Evolutionary conservation across 345 rosid genomes (phyloP), one percentile per base, ranked within the genome.

Genomic region (Corchorus capsularis): DNA sequence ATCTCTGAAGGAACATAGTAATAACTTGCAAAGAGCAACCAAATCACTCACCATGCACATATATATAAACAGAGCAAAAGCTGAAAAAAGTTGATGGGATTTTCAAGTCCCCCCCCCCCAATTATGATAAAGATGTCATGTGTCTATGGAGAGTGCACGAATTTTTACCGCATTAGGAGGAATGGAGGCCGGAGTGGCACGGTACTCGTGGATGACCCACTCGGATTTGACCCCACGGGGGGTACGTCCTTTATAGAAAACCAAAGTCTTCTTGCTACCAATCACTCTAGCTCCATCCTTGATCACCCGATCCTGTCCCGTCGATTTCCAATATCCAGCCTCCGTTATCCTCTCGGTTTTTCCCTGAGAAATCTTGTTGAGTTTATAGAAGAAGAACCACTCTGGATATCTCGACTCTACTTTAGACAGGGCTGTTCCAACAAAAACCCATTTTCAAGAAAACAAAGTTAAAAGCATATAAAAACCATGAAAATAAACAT

Each of bases 251-350:
- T 0, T 9, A 10, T 87, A 17, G 76, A 86, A 90, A 73, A 85
- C 80, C 55, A 90, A 61, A 56, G 82, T 77, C 81, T 67, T 86
- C 79, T 74, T 90, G 17, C 56, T 72, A 22, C 94, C 92, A 15
- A 88, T 83, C 2, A 9, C 10, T 0, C 57, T 75, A 2, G 27
- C 72, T 66, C 69, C 74, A 1, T 50, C 55, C 15, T 5, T 78
- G 75, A 88, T 63, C 0, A 1, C 2, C n/a, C 83, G 79, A 22
- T 78, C 72, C 13, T 50, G 39, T 4, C 92, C 85, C 0, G 92
- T 89, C 37, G 71, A 79, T 73, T 91, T 91, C 92, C 92, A 91
- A 72, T 13, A 89, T 3, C 94, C 92, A 8, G 75, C 69, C 2
- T 10, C 60, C 0, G 89, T 86, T 6, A 37, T 70, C 20, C 91